Evolutionary conservation across 2,329 filamentous ascomycete genomes (phyloP).

Genomic region (Pseudogymnoascus sp.): DNA sequence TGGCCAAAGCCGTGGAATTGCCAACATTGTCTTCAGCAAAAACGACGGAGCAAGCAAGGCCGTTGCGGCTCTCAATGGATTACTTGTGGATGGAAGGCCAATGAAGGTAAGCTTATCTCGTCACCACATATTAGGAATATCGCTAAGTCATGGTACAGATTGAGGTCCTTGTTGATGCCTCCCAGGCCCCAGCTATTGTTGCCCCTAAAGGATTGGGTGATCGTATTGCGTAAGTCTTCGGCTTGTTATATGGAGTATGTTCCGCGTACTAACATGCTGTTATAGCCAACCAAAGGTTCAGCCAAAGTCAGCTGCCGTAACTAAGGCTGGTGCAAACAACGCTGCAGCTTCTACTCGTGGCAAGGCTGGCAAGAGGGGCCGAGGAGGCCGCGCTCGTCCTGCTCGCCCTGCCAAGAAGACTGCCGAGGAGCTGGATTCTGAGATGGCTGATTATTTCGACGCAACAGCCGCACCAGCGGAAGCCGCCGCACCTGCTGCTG

Average conservation of each 20-base stretch:
- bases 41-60: constrained; percentile 77
- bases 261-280: constrained; percentile 23
- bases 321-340: constrained; percentile 61
- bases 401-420: constrained; percentile 74
- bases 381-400: constrained; percentile 43
- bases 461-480: constrained; percentile 40
- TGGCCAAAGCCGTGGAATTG: constrained; percentile 83
- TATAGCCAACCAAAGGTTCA: constrained; percentile 56
- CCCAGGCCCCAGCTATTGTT: constrained; percentile 57
- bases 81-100: constrained; percentile 79
- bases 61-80: constrained; percentile 72
- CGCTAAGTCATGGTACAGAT: constrained; percentile 46
- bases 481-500: constrained; percentile 37
- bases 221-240: constrained; percentile 60
- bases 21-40: constrained; percentile 78
- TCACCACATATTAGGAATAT: background rate
- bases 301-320: constrained; percentile 70
- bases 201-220: constrained; percentile 71
- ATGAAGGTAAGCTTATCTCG: constrained; percentile 63
- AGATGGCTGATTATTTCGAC: constrained; percentile 92
- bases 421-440: constrained; percentile 86
- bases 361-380: constrained; percentile 39
- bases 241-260: background rate
- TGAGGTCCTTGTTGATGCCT: constrained; percentile 79
- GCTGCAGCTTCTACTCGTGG: constrained; percentile 31